Conservation (phyloP, 139 green algal genomes). For the Haematococcus lacustris region DNA sequence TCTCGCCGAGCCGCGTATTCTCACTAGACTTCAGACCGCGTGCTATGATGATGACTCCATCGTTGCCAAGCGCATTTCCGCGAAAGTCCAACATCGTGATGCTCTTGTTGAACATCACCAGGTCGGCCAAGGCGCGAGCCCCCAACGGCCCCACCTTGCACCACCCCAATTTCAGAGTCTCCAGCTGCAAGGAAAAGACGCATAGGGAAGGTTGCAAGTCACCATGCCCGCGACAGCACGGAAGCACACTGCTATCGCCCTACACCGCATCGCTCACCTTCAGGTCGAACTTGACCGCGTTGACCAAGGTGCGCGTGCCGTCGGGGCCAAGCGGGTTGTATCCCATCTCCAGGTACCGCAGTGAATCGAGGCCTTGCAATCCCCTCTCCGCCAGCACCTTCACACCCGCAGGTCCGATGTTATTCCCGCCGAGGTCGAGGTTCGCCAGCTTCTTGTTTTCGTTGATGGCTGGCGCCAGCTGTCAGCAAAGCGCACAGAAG, state of each 20-base stretch:
- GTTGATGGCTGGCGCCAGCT: constrained; percentile 20
- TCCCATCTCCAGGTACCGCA: constrained; percentile 75
- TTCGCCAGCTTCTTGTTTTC: constrained; percentile 46
- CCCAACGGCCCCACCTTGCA: constrained; percentile 89
- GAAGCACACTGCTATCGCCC: too few species aligned
- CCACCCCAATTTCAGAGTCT: constrained; percentile 86
- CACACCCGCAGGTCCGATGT: constrained; percentile 53
- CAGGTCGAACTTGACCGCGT: constrained; percentile 83
- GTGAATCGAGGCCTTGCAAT: constrained; percentile 51
- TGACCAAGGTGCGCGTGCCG: constrained; percentile 66
- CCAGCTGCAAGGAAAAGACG: too few species aligned
- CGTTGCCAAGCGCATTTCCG: constrained; percentile 84
- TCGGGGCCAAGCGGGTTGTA: constrained; percentile 90
- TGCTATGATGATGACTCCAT: constrained; percentile 62
- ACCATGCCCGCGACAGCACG: too few species aligned
- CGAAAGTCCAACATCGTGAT: constrained; percentile 73
- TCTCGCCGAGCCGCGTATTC: constrained; percentile 71
- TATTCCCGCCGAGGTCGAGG: constrained; percentile 95
- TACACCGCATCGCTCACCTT: constrained; percentile 30
- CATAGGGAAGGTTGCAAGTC: too few species aligned
- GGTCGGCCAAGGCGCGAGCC: constrained; percentile 71
- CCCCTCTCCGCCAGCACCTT: constrained; percentile 46
- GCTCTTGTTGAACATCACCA: constrained; percentile 86
- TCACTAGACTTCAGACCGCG: constrained; percentile 36
- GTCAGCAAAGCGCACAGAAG: neutral